Evolutionary conservation across 345 rosid species (phyloP).

Genomic region (Gynandropsis gynandra): DNA sequence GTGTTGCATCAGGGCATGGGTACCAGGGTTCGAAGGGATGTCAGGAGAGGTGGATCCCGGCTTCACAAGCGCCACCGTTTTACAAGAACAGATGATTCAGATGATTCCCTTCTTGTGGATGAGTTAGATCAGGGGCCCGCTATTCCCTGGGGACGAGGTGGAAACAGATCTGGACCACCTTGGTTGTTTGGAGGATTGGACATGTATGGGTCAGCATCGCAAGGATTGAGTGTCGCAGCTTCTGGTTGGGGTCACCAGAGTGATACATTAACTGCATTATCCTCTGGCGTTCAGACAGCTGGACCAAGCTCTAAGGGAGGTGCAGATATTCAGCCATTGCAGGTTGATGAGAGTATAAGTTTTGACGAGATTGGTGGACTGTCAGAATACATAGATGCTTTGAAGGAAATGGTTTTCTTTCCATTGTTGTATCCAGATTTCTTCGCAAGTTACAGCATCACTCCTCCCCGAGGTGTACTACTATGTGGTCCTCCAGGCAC

Average conservation of each 20-base stretch:
- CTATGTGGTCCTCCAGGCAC: conserved; percentile 99
- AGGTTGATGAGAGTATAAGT: conserved; percentile 87
- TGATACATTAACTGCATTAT: conserved; percentile 65
- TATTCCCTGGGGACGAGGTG: conserved; percentile 92
- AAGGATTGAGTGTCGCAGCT: conserved; percentile 91
- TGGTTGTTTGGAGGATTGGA: conserved; percentile 98
- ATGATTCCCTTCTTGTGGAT: conserved; percentile 99
- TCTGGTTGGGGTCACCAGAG: conserved; percentile 99
- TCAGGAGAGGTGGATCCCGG: conserved; percentile 88
- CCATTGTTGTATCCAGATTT: conserved; percentile 98
- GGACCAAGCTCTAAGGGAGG: conserved; percentile 99
- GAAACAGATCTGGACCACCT: conserved; percentile 89
- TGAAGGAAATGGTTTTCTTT: conserved; percentile 99
- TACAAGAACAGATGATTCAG: conserved; percentile 87
- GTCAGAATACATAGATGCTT: conserved; percentile 82
- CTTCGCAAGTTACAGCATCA: conserved; percentile 89
- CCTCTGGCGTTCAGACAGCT: conserved; percentile 93
- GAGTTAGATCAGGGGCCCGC: conserved; percentile 98
- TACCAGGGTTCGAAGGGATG: conserved; percentile 76
- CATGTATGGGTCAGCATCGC: conserved; percentile 66
- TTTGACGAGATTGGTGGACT: conserved; percentile 98
- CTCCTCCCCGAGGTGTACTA: conserved; percentile 96
- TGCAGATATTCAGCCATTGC: conserved; percentile 98
- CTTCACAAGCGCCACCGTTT: conserved; percentile 87
- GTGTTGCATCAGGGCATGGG: conserved; percentile 98